Base-by-base conservation (phyloP, 1,139 yeast species). In the Arxiozyma telluris region DNA sequence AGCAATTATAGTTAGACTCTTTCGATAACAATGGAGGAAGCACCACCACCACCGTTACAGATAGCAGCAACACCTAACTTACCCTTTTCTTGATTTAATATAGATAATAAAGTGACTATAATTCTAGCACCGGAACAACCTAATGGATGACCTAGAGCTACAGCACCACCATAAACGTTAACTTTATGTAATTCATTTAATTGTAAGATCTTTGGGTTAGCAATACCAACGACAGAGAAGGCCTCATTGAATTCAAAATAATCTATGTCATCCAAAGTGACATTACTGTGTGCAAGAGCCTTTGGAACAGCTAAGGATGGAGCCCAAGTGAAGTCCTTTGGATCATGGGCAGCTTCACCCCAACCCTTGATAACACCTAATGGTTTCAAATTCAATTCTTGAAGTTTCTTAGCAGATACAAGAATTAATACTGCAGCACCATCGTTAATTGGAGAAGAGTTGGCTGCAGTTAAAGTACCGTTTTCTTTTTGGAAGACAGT, bases 31-130 rank as follows among this genome's bases (percentile, higher is more conserved):
- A 88, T 73, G 42, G 95, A 83, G 56, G 96, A 85, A 55, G 97
- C 98, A 71, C 98, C 98, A 71, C 98, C 98, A 67, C 98, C 98
- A 77, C 98, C 98, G 73, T 93, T 93, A 79, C 98, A 93, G 70
- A 93, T 85, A 71, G 88, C 96, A 65, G 96, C 96, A 62, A 82
- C 89, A 71, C 98, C 98, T 63, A 83, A 73, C 76, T 84, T 89
- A 68, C 97, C 98, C 57, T 78, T 79, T 73, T 85, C 93, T 75
- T 90, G 96, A 47, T 74, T 64, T 69, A 93, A 80, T 17, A 90
- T 84, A 55, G 86, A 80, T 58, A 83, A 71, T 72, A 93, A 79
- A 49, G 98, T 93, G 62, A 87, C 89, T 56, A 91, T 80, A 66
- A 93, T 81, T 77, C 98, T 85, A 47, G 98, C 97, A 72, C 98